Base-by-base conservation (phyloP, 176 grass and related monocot species). In the Puya raimondii region DNA sequence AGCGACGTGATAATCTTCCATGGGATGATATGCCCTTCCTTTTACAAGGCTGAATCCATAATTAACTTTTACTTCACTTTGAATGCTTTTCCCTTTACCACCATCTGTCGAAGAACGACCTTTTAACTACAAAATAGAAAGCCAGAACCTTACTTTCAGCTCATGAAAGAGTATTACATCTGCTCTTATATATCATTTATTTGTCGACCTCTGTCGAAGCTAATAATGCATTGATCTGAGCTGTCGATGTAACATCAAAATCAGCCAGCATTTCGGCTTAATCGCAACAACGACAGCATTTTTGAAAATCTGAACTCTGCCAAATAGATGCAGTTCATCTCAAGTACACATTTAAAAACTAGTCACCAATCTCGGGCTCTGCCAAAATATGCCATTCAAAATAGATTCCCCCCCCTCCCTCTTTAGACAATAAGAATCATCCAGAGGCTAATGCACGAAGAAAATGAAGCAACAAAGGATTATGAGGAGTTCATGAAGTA, bases 1-100 rank as follows among this genome's bases (percentile, higher is more conserved):
- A 3, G 82, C 76, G 4, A 85, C 82, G 59, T 85, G 82, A 50
- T 76, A 80, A 50, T 85, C 82, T 52, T 85, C 82, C 82, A 85
- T 85, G 50, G 82, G 76, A 66, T 85, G 82, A 69, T 58, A 80
- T 14, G 82, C 69, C 56, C 70, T 85, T 13, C 82, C 82, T 53
- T 79, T 85, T 11, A 85, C 82, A 66, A 85, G 82, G 72, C 27
- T 85, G 66, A 16, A 85, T 64, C 82, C 82, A 5, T 75, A 85
- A 15, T 68, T 80, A 68, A 85, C 57, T 64, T 76, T 85, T 11
- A 59, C 63, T 12, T 63, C 56, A 6, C 72, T 65, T 12, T 71
- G 57, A 66, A 16, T 29, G 53, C 72, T 53, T 75, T 78, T 80
- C 25, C 71, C 66, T 49, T 75, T 85, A 20, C 77, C 67, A 74